A percentile compares a stretch with the other conserved stretches of the same genome.
These are phyloP conservation scores for Crotalaria pallida DNA, from an alignment of 306 rosid genomes.

Conservation along the genomic window DNA sequence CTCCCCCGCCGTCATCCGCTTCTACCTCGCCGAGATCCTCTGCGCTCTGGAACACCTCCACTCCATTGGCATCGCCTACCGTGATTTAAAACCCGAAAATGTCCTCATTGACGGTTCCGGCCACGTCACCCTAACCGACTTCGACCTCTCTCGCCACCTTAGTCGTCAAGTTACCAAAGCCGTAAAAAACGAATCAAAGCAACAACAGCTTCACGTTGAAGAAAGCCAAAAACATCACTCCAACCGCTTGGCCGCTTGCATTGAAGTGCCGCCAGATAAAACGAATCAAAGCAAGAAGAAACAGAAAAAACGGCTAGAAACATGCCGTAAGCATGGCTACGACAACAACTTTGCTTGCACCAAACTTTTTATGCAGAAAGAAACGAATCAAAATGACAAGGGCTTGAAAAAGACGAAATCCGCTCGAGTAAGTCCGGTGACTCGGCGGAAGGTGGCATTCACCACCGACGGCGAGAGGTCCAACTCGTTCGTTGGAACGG, in stretches of 20 bases:
- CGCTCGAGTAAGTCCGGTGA: slow-evolving; percentile 78
- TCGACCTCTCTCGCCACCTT: slow-evolving; percentile 41
- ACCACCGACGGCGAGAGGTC: slow-evolving; percentile 68
- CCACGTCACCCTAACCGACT: slow-evolving; percentile 91
- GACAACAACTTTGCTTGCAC: no score
- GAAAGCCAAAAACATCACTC: no score
- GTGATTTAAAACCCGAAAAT: slow-evolving; percentile 94
- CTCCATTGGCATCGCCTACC: slow-evolving; percentile 64
- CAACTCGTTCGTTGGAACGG: slow-evolving; percentile 91
- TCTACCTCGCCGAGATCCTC: slow-evolving; percentile 77
- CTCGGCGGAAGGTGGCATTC: slow-evolving; percentile 56
- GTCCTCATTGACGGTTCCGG: slow-evolving; percentile 82
- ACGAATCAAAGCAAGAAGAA: no score
- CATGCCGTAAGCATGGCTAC: not conserved
- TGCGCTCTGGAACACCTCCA: slow-evolving; percentile 84
- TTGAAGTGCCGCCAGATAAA: no score
- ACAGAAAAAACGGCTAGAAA: not conserved
- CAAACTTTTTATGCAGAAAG: no score
- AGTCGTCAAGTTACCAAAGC: slow-evolving; percentile 18
- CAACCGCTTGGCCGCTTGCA: no score
- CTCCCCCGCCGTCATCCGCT: slow-evolving; percentile 75
- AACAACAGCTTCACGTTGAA: no score
- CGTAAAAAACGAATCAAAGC: not conserved
- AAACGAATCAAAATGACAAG: no score
- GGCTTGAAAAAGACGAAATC: slow-evolving; percentile 59